A percentile compares a stretch with the other conserved stretches of the same genome.
phyloP scores from a whole-genome alignment of 1,284 basidiomycete species.

The Acaromyces ingoldii region DNA sequence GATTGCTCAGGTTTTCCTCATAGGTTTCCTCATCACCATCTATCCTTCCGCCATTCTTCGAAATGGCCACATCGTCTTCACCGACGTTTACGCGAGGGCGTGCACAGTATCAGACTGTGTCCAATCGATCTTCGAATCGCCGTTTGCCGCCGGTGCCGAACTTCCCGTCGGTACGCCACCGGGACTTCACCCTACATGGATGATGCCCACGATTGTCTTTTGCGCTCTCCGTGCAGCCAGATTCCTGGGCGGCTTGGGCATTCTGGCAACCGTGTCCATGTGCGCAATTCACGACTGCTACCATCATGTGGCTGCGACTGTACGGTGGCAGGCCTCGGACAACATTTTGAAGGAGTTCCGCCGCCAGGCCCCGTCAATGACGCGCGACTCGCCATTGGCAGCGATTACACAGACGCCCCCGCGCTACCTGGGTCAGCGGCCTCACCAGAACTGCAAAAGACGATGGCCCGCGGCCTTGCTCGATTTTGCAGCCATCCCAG shows the following conservation, averaged over 20 bases:
- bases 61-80: slow-evolving; percentile 9
- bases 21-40: slow-evolving; percentile 7
- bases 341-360: background rate
- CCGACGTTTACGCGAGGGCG: background rate
- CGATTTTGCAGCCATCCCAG: slow-evolving; percentile 40
- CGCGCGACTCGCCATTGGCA: slow-evolving; percentile 9
- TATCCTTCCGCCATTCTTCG: slow-evolving; percentile 13
- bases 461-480: slow-evolving; percentile 9
- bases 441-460: slow-evolving; percentile 8
- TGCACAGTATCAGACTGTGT: slow-evolving; percentile 6
- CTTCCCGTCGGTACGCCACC: slow-evolving; percentile 6
- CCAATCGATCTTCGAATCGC: slow-evolving; percentile 10
- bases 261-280: slow-evolving; percentile 31
- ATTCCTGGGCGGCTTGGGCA: slow-evolving; percentile 21
- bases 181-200: slow-evolving; percentile 18
- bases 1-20: slow-evolving; percentile 18
- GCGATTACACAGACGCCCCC: slow-evolving; percentile 14
- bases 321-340: slow-evolving; percentile 30
- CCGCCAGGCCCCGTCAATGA: background rate
- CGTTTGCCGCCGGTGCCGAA: slow-evolving; percentile 9
- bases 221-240: slow-evolving; percentile 27
- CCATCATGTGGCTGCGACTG: slow-evolving; percentile 32
- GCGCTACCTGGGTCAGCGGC: slow-evolving; percentile 26
- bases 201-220: slow-evolving; percentile 31
- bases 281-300: slow-evolving; percentile 43